phyloP scores from a whole-genome alignment of 371 early-diverging fungal genomes.

The Mucor lusitanicus region DNA sequence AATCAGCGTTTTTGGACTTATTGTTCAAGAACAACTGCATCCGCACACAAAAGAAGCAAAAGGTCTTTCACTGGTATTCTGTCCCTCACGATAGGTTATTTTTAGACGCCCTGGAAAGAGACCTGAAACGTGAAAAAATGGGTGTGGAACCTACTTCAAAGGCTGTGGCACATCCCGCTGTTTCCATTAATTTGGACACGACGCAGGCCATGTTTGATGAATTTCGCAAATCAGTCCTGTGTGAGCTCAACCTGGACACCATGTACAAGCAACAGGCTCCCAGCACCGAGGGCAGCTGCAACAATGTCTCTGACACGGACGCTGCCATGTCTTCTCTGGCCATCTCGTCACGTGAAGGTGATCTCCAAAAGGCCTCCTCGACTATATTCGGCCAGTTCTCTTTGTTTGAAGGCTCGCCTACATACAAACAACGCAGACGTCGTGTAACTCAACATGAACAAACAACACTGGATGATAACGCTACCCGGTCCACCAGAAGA shows the following conservation, averaged over 20 bases:
- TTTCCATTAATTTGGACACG: conserved; percentile 36
- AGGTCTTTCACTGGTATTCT: conserved; percentile 87
- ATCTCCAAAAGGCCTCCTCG: conserved; percentile 29
- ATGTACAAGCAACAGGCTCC: conserved; percentile 10
- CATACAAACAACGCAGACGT: conserved; percentile 76
- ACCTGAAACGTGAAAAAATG: conserved; percentile 83
- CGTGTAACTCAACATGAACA: conserved; percentile 29
- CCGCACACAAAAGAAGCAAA: conserved; percentile 89
- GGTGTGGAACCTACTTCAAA: conserved; percentile 67
- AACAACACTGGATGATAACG: neutral
- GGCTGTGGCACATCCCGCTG: conserved; percentile 42
- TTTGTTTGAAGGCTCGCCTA: conserved; percentile 71
- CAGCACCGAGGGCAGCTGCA: neutral
- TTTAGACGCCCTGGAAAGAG: conserved; percentile 89
- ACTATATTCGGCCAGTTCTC: conserved; percentile 63
- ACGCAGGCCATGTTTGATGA: conserved; percentile 49
- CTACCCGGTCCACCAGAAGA: neutral
- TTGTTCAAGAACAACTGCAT: conserved; percentile 83
- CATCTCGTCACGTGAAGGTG: conserved; percentile 12
- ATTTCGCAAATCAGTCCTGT: conserved; percentile 33
- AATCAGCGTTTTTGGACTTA: conserved; percentile 76
- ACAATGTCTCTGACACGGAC: neutral
- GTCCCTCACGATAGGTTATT: conserved; percentile 83
- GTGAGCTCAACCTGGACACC: conserved; percentile 35
- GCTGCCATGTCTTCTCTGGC: conserved; percentile 5